Conservation (phyloP, 2,329 filamentous ascomycete genomes). For the Emmonsiellopsis sp. region DNA sequence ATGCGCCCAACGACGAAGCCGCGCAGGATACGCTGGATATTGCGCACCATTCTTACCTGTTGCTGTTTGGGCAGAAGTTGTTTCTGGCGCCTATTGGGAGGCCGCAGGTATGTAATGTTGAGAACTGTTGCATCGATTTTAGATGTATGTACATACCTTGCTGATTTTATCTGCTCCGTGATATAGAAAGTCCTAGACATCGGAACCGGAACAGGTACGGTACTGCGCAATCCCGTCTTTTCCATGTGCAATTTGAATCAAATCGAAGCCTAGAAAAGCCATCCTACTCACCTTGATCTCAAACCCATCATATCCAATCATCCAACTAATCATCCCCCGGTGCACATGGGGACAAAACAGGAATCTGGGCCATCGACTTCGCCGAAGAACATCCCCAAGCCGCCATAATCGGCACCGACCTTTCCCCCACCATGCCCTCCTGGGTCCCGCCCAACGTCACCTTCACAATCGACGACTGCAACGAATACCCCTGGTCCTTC, state of each 20-base stretch:
- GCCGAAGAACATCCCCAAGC: conserved; percentile 2
- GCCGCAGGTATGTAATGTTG: conserved; percentile 16
- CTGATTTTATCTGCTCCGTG: neutral
- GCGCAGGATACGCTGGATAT: conserved; percentile 14
- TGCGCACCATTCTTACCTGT: conserved; percentile 34
- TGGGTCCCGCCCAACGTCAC: conserved; percentile 63
- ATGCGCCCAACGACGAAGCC: conserved; percentile 11
- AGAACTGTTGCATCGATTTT: neutral
- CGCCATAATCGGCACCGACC: conserved; percentile 33
- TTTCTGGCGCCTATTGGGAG: conserved; percentile 36
- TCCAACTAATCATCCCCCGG: neutral
- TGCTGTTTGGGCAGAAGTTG: conserved; percentile 38
- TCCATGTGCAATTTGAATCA: neutral
- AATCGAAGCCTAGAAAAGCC: neutral
- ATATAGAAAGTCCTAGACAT: conserved; percentile 34
- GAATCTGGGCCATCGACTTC: conserved; percentile 16
- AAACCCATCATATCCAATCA: neutral
- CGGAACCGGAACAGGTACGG: conserved; percentile 28
- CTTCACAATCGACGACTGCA: conserved; percentile 62
- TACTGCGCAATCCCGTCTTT: neutral
- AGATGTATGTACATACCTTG: too few species aligned
- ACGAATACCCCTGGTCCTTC: conserved; percentile 52
- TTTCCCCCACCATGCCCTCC: conserved; percentile 58
- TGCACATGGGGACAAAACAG: neutral
- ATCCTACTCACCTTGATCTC: neutral